Evolutionary conservation across 176 grass and related monocot genomes (phyloP).

Genomic region (Oryza glumipatula): DNA sequence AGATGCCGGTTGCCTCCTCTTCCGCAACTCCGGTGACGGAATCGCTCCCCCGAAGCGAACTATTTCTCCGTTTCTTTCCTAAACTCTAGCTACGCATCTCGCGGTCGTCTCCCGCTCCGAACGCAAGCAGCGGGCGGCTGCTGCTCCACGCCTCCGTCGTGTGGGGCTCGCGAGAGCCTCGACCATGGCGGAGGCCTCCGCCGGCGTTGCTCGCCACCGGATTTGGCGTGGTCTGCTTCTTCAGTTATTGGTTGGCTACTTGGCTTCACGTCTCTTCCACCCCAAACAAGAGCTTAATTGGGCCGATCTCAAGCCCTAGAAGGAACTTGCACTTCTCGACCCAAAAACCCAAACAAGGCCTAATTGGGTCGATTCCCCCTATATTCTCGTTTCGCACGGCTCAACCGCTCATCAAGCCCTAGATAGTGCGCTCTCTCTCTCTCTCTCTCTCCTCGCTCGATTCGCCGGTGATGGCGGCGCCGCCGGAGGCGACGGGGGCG

Average conservation of each 20-base stretch:
- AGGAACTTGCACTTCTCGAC: not conserved
- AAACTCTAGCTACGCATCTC: not conserved
- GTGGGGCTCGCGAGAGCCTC: not conserved
- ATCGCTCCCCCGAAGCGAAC: not conserved
- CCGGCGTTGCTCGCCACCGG: not conserved
- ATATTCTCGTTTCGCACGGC: conserved; percentile 4
- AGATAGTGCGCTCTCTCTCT: not conserved
- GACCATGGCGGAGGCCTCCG: not conserved
- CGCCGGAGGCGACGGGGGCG: not conserved
- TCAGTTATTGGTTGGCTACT: not conserved
- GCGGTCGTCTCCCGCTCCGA: not conserved
- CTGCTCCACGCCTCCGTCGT: not conserved
- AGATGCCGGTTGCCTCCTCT: not conserved
- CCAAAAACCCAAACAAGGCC: not conserved
- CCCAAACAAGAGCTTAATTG: not conserved
- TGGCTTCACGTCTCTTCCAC: not conserved
- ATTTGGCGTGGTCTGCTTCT: not conserved
- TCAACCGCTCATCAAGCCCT: conserved; percentile 34
- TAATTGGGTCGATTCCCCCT: not conserved
- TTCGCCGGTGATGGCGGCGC: conserved; percentile 41
- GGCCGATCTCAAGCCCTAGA: not conserved
- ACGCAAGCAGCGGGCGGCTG: not conserved
- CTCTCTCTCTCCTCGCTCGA: not conserved
- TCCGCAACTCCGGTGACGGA: not conserved
- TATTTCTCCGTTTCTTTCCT: too few relatives aligned